Percentiles rank a stretch among this genome's conserved stretches.
Conservation (phyloP, 2,329 filamentous ascomycete species). For the Coniochaeta sp. region DNA sequence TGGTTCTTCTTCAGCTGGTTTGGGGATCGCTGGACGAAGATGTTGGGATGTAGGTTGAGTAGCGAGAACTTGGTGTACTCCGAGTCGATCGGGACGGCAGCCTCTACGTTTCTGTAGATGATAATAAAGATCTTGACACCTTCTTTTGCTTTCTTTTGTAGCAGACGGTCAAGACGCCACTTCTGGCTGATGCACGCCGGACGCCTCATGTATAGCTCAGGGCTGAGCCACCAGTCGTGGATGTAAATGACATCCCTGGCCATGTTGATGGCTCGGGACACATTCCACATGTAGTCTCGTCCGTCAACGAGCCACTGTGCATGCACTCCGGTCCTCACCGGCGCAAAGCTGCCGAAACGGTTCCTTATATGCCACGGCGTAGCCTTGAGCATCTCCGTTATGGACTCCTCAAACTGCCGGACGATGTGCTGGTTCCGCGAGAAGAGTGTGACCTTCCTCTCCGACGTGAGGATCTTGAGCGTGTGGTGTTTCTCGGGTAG, state of each 20-base stretch:
- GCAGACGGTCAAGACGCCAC: conserved; percentile 86
- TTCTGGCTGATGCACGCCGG: conserved; percentile 96
- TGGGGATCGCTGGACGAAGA: conserved; percentile 91
- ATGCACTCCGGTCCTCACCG: conserved; percentile 77
- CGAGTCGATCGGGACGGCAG: conserved; percentile 93
- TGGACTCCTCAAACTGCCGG: conserved; percentile 88
- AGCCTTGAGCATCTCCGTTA: conserved; percentile 73
- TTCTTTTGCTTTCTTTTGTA: conserved; percentile 90
- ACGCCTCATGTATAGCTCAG: conserved; percentile 89
- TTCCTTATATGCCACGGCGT: conserved; percentile 80
- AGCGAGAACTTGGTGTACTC: conserved; percentile 97
- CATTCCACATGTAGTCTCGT: conserved; percentile 99
- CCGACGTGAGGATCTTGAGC: conserved; percentile 80
- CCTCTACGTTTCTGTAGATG: conserved; percentile 95
- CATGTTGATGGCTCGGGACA: conserved; percentile 93
- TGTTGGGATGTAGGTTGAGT: conserved; percentile 89
- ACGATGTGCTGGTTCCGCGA: conserved; percentile 86
- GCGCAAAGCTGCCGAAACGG: conserved; percentile 89
- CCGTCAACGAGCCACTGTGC: conserved; percentile 96
- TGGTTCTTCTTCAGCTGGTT: conserved; percentile 99
- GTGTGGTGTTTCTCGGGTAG: conserved; percentile 63
- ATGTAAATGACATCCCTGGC: conserved; percentile 98
- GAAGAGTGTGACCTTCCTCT: conserved; percentile 84
- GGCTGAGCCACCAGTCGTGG: conserved; percentile 98
- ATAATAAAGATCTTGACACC: conserved; percentile 98